Evolutionary conservation across 2,329 filamentous ascomycete genomes (phyloP), one percentile per base, ranked within the genome.

Genomic region (Ilyonectria mors-panacis): DNA sequence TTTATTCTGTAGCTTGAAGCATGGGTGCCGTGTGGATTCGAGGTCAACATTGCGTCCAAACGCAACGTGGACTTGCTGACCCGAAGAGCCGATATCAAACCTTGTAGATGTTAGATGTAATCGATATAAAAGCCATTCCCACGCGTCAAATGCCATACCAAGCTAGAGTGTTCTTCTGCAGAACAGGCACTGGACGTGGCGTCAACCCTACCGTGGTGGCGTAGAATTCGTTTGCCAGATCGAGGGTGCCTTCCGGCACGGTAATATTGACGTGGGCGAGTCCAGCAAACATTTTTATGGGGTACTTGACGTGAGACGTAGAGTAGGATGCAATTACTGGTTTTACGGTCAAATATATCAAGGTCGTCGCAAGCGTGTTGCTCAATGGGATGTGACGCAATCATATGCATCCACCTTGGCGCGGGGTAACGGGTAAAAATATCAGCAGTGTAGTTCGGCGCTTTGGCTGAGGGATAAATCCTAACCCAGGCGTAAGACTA

Each of bases 1-100:
- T 28, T 45, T 44, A 37, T 37, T 55, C 12, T 47, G 35, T 19
- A 62, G n/a, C 50, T 44, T 45, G 59, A 62, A 62, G 50, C 59
- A 62, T n/a, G 59, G 59, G 28, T 62, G 59, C n/a, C 50, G 26
- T 13, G 48, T 33, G 2, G 48, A 45, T n/a, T 37, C 4, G 6
- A 45, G 48, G 17, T 62, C 19, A 17, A n/a, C 59, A 30, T 62
- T 62, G 23, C 15, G 50, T 9, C 59, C 59, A 28, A 62, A 62
- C 4, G 59, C 59, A 26, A 62, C 59, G 12, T 62, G 59, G 12
- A 62, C 2, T 44, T 62, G 59, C 39, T 62, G 59, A 2, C 59
- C 59, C n/a, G 59, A 62, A 2, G 50, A 35, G 17, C 59, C 59
- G 30, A 62, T 62, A 19, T 62, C 59, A 37, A 62, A 62, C 59